Evolutionary conservation across 352 stramenopile genomes (phyloP).

Genomic region (Pythium insidiosum): DNA sequence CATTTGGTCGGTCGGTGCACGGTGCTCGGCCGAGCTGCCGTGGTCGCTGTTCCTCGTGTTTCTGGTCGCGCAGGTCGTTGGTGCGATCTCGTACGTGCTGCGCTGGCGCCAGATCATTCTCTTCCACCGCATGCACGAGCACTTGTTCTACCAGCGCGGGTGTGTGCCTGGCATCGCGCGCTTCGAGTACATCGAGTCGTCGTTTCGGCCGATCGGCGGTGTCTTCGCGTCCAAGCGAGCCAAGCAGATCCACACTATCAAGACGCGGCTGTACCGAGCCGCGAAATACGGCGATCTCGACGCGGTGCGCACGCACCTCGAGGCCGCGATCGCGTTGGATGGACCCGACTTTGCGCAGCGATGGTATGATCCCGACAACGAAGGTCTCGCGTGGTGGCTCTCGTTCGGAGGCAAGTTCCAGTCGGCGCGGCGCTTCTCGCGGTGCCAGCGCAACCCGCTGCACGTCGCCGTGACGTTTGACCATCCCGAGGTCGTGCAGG

Average conservation of each 20-base stretch:
- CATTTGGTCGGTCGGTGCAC: slow-evolving; percentile 21
- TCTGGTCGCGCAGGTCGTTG: slow-evolving; percentile 39
- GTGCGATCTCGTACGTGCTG: slow-evolving; percentile 44
- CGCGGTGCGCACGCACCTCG: slow-evolving; percentile 31
- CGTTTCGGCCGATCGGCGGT: slow-evolving; percentile 29
- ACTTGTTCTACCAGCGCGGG: slow-evolving; percentile 66
- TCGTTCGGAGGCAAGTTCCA: no score
- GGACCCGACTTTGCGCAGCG: slow-evolving; percentile 50
- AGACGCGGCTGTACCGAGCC: slow-evolving; percentile 48
- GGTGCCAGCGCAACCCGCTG: slow-evolving; percentile 58
- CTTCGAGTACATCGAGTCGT: slow-evolving; percentile 59
- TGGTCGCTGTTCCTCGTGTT: slow-evolving; percentile 23
- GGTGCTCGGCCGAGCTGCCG: slow-evolving; percentile 26
- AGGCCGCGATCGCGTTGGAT: slow-evolving; percentile 42
- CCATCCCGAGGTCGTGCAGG: slow-evolving; percentile 51
- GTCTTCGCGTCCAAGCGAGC: slow-evolving; percentile 29
- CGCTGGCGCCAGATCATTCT: slow-evolving; percentile 75
- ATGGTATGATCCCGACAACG: no score
- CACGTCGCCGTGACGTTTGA: slow-evolving; percentile 72
- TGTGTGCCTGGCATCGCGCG: slow-evolving; percentile 45
- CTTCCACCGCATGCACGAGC: slow-evolving; percentile 72
- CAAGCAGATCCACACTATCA: slow-evolving; percentile 37
- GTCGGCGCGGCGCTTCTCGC: slow-evolving; percentile 22
- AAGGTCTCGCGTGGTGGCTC: no score
- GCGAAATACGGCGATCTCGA: slow-evolving; percentile 57